Evolutionary conservation across 1,139 yeast genomes (phyloP), one percentile per base, ranked within the genome.

Genomic region (Geotrichum restrictum): DNA sequence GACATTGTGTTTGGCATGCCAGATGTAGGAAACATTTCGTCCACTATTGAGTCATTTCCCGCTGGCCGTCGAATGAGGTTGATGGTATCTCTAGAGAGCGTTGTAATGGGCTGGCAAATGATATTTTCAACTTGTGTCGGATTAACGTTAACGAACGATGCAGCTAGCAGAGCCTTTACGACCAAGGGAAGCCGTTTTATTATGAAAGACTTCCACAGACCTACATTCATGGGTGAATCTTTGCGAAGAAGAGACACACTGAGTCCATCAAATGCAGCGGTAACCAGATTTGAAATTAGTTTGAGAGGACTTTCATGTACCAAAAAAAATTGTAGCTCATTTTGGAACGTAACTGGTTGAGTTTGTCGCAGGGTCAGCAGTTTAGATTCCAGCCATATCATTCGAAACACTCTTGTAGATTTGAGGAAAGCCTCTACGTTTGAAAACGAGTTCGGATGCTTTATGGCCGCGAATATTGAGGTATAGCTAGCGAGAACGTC

Each of bases 21-120:
- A 56, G 75, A 76, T 0, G 74, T 66, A 1, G 74, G 62, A 55
- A 74, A 74, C 70, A 74, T 74, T 32, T 74, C 77, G 59, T 74
- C 79, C 34, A 47, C 43, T 22, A 53, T 34, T 27, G 52, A 29
- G 27, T 43, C 31, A 18, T 38, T 38, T 16, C 64, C 61, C 33
- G 61, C 48, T 11, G 42, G 18, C 21, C 45, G 48, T 8, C 66
- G 59, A 33, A 66, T 56, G 24, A 65, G 48, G 14, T 60, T 55
- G 39, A 61, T 53, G 16, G 65, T 60, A 4, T 60, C 62, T 7
- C 62, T 53, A 44, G 65, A 66, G 24, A 66, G 57, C 27, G 52
- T 39, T 6, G 60, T 53, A 4, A 67, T 49, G 2, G 69, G 64
- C 22, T 59, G 57, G 49, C 64, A 62, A 8, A 66, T 58, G 11